Conservation (phyloP, 352 stramenopile genomes). For the Pythium scleroteichum region DNA sequence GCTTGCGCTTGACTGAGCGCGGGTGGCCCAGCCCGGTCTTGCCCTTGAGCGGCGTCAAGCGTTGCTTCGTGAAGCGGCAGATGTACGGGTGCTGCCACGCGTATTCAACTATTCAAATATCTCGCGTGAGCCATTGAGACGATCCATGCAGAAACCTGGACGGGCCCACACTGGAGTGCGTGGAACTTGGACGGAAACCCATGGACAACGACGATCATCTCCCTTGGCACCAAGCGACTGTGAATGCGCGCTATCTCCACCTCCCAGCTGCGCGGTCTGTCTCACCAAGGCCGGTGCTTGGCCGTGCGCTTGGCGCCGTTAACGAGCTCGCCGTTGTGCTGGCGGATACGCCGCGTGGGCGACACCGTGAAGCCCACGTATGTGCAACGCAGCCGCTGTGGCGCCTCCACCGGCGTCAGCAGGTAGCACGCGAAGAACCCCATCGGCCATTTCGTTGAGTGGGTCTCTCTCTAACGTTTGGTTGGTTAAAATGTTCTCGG, state of each 20-base stretch:
- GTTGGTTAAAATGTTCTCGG: too few species aligned
- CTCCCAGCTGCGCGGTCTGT: too few species aligned
- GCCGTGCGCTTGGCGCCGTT: conserved; percentile 65
- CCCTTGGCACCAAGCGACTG: conserved; percentile 33
- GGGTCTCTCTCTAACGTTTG: not conserved
- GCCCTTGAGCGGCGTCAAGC: conserved; percentile 35
- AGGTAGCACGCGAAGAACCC: conserved; percentile 74
- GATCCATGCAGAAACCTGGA: too few species aligned
- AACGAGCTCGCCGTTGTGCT: conserved; percentile 75
- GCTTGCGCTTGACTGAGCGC: conserved; percentile 67
- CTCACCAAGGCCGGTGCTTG: conserved; percentile 58
- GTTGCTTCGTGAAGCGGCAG: conserved; percentile 51
- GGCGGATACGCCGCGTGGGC: conserved; percentile 56
- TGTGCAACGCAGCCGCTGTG: conserved; percentile 54
- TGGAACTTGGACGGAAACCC: conserved; percentile 77
- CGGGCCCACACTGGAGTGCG: conserved; percentile 67
- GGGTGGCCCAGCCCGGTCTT: conserved; percentile 44
- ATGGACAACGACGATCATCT: conserved; percentile 74
- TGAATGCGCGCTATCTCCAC: too few species aligned
- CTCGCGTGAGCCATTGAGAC: not conserved
- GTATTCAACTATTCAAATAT: conserved; percentile 54
- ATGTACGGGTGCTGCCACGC: conserved; percentile 73
- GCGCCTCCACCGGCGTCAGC: conserved; percentile 53
- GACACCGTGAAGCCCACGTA: conserved; percentile 75
- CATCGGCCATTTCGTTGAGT: conserved; percentile 24